Base-by-base conservation (phyloP, 78 protist species). In the Speleostelium caveatum region DNA sequence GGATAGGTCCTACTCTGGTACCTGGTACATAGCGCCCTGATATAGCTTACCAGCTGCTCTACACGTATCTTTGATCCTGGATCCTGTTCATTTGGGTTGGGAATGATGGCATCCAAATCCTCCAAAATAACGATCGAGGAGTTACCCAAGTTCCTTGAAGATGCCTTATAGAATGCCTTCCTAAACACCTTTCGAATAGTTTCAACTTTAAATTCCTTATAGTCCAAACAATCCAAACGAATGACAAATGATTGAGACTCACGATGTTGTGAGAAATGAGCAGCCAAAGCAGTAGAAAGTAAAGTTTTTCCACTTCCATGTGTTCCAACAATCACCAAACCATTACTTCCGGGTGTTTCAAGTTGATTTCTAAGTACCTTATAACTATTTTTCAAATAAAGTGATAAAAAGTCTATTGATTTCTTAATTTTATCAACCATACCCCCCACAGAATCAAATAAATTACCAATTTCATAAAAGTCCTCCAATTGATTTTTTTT, bases 21-120 rank as follows among this genome's bases (percentile, higher is more conserved):
- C 19, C 28, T 38, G 22, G 32, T 51, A 22, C 22, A n/a, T 33
- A 80, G 38, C 38, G 39, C 30, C 30, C 68, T 66, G 4, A 80
- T 10, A 56, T 38, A 72, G 16, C 53, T 38, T 19, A 38, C 24
- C 38, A 80, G 39, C 68, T 80, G 89, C 12, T 67, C 38, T 24
- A 38, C 45, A 55, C 77, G 49, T 38, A 80, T 80, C 19, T 68
- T 68, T 39, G 78, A 67, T 17, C 89, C 89, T 35, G 89, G 77
- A 56, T 80, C 89, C 68, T 80, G 89, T n/a, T 80, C 89, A 66
- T 66, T 67, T 35, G 89, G 89, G 35, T 58, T 39, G 2, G 62
- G 51, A 4, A 80, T 14, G 2, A 80, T 80, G 6, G 45, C 22
- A 80, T 80, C 89, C 19, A 80, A 56, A 30, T 60, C 55, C 30